A percentile compares a stretch with the other conserved stretches of the same genome.
Evolutionary conservation across 2,329 filamentous ascomycete species (phyloP).

Genomic region (Trichoderma brevicompactum): DNA sequence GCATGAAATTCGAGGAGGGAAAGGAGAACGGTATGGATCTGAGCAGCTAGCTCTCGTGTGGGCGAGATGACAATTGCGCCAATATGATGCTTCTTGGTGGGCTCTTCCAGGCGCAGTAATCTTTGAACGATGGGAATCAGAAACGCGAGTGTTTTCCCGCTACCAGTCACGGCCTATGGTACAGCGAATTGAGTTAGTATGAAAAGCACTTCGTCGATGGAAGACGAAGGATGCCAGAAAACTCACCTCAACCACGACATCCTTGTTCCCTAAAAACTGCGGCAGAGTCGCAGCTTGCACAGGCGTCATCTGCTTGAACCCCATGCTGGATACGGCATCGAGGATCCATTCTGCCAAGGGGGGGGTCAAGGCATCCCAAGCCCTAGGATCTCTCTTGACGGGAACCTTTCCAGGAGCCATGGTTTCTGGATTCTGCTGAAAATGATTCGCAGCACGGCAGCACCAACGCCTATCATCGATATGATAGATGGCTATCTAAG

Average conservation of each 20-base stretch:
- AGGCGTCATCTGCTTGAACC: constrained; percentile 85
- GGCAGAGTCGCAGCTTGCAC: constrained; percentile 93
- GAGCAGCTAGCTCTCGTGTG: constrained; percentile 84
- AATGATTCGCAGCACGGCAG: background rate
- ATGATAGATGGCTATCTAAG: constrained; percentile 3
- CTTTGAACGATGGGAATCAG: constrained; percentile 83
- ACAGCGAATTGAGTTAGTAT: background rate
- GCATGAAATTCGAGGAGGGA: constrained; percentile 82
- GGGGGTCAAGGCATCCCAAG: constrained; percentile 48
- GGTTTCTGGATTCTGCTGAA: constrained; percentile 11
- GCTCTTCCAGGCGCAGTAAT: constrained; percentile 77
- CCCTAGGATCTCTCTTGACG: constrained; percentile 53
- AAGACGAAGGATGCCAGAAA: background rate
- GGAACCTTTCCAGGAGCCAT: constrained; percentile 43
- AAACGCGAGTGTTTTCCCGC: constrained; percentile 87
- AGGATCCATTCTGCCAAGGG: constrained; percentile 71
- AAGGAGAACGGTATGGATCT: constrained; percentile 82
- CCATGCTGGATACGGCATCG: constrained; percentile 81
- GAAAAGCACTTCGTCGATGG: background rate
- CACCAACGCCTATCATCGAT: constrained; percentile 1
- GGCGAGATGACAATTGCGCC: constrained; percentile 91
- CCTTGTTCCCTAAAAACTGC: constrained; percentile 85
- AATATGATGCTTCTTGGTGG: constrained; percentile 86
- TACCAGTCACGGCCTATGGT: constrained; percentile 77
- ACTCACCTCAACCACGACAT: constrained; percentile 81